These are phyloP conservation scores for Conidiobolus incongruus DNA, from an alignment of 371 early-diverging fungal genomes.

Conservation along the genomic window DNA sequence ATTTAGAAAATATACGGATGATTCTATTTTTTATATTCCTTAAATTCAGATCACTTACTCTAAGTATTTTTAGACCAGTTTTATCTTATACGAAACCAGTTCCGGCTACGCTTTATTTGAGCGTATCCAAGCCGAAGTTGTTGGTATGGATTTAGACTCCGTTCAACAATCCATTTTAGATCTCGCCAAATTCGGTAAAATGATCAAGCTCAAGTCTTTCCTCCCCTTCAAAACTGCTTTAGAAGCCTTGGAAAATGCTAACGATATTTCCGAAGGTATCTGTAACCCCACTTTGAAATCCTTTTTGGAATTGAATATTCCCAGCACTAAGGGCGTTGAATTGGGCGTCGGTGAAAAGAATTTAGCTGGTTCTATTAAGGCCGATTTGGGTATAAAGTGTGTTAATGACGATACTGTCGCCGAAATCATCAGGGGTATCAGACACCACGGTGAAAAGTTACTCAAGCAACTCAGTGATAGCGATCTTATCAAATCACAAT, in stretches of 20 bases:
- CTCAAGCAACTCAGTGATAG: slow-evolving; percentile 71
- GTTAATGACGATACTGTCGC: slow-evolving; percentile 52
- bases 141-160: slow-evolving; percentile 76
- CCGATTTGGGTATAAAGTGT: slow-evolving; percentile 51
- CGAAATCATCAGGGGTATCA: slow-evolving; percentile 83
- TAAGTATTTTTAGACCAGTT: slow-evolving; percentile 25
- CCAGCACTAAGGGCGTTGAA: slow-evolving; percentile 45
- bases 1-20: too few species aligned
- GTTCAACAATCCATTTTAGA: slow-evolving; percentile 68
- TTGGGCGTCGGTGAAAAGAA: slow-evolving; percentile 87
- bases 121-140: slow-evolving; percentile 79
- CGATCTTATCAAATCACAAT: slow-evolving; percentile 79
- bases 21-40: too few species aligned
- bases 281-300: slow-evolving; percentile 61
- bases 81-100: slow-evolving; percentile 80
- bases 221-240: slow-evolving; percentile 90
- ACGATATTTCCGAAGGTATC: slow-evolving; percentile 92
- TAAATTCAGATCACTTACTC: too few species aligned
- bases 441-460: slow-evolving; percentile 74
- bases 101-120: slow-evolving; percentile 95
- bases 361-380: slow-evolving; percentile 74
- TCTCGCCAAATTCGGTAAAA: slow-evolving; percentile 75
- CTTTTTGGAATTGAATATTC: slow-evolving; percentile 85
- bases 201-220: slow-evolving; percentile 80
- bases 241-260: slow-evolving; percentile 92